phyloP scores from a whole-genome alignment of 805 yeast genomes.

The Maudiozyma turicensis region DNA sequence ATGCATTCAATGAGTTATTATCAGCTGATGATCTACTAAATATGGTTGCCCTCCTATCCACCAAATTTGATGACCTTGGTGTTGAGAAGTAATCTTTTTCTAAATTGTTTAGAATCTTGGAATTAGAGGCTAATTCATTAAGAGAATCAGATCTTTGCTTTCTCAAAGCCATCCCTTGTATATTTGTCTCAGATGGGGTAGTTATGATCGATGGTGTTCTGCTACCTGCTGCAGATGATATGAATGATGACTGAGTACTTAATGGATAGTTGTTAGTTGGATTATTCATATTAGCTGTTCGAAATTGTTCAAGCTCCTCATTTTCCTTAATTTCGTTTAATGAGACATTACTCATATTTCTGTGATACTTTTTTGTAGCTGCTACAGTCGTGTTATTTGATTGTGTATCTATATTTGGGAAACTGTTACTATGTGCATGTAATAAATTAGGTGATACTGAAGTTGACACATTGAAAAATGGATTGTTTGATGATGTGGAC shows the following conservation, averaged over 20 bases:
- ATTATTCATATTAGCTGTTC: background rate
- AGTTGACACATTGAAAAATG: background rate
- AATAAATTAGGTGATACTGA: background rate
- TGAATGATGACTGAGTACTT: conserved; percentile 1
- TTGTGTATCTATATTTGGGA: background rate
- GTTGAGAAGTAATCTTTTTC: background rate
- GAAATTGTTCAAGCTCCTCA: conserved; percentile 18
- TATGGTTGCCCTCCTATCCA: background rate
- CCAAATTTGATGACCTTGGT: background rate
- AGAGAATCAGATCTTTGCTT: conserved; percentile 5
- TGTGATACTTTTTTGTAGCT: background rate
- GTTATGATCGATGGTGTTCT: background rate
- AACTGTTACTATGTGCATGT: background rate
- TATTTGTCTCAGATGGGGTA: conserved; percentile 1
- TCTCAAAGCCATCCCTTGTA: background rate
- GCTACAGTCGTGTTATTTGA: conserved; percentile 6
- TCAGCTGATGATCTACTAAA: background rate
- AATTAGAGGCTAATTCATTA: conserved; percentile 4
- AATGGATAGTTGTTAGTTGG: background rate
- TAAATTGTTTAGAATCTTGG: conserved; percentile 1
- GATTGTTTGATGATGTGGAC: background rate
- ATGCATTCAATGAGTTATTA: background rate
- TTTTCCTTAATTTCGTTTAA: conserved; percentile 30
- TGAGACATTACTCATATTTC: conserved; percentile 22
- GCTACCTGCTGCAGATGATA: background rate